phyloP scores from a whole-genome alignment of 208 protist species.

The Leishmania aethiopica region DNA sequence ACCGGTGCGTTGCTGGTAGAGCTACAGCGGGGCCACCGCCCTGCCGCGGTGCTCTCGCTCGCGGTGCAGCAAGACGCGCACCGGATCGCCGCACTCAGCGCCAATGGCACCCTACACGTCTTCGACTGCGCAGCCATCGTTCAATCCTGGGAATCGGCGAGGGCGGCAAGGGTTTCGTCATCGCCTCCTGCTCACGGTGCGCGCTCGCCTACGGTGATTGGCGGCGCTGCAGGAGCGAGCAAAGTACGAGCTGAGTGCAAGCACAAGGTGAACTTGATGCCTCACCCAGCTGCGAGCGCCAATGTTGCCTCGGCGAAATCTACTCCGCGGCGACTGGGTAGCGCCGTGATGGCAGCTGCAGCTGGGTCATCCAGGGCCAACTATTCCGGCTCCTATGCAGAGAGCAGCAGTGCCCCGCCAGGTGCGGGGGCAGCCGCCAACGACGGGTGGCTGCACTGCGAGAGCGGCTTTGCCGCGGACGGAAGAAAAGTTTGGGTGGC shows the following conservation, averaged over 20 bases:
- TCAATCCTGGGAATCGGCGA: conserved; percentile 21
- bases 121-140: conserved; percentile 42
- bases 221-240: background rate
- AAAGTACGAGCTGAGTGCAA: conserved; percentile 26
- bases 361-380: background rate
- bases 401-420: background rate
- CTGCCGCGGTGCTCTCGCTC: conserved; percentile 49
- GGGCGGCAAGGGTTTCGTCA: background rate
- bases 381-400: background rate
- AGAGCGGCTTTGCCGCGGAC: conserved; percentile 18
- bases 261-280: conserved; percentile 17
- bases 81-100: conserved; percentile 53
- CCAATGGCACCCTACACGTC: conserved; percentile 63
- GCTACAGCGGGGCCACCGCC: conserved; percentile 48
- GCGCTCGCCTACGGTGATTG: background rate
- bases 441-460: conserved; percentile 17
- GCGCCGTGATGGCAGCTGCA: background rate
- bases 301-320: background rate
- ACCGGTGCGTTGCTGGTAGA: conserved; percentile 39
- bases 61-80: conserved; percentile 43
- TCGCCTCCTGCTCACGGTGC: background rate
- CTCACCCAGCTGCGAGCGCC: background rate
- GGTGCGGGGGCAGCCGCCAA: background rate
- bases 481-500: conserved; percentile 29
- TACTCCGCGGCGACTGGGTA: background rate